A percentile compares a stretch with the other conserved stretches of the same genome.
phyloP scores from a whole-genome alignment of 2,329 filamentous ascomycete genomes.

The Exophiala mesophila region DNA sequence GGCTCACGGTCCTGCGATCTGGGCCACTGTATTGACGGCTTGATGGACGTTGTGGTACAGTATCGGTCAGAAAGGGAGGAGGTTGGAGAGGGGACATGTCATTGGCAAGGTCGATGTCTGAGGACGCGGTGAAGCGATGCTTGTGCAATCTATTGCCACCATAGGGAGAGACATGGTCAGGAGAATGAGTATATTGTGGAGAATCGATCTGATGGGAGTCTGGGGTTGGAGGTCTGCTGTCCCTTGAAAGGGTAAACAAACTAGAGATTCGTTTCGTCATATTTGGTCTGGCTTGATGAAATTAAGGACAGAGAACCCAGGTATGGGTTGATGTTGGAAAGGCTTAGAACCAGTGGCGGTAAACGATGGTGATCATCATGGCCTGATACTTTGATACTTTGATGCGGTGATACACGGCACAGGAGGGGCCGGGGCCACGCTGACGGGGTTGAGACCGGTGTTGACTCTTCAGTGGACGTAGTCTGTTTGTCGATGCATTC shows the following conservation, averaged over 20 bases:
- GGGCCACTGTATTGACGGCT: conserved; percentile 32
- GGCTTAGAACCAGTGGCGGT: too few species aligned
- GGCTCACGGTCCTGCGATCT: conserved; percentile 29
- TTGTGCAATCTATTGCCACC: conserved; percentile 19
- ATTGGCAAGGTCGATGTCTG: conserved; percentile 16
- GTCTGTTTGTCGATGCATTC: too few species aligned
- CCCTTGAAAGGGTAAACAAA: conserved; percentile 22
- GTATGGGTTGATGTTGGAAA: too few species aligned
- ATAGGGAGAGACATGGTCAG: conserved; percentile 3
- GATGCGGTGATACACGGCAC: too few species aligned
- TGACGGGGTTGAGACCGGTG: too few species aligned
- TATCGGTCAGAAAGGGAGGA: conserved; percentile 36
- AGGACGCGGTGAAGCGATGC: conserved; percentile 13
- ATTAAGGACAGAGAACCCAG: too few species aligned
- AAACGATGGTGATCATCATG: too few species aligned
- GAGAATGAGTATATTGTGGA: conserved; percentile 6
- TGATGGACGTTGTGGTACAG: conserved; percentile 35
- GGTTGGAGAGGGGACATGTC: conserved; percentile 31
- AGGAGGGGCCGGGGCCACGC: too few species aligned
- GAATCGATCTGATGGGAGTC: neutral
- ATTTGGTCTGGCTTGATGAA: neutral
- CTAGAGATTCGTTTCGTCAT: conserved; percentile 23
- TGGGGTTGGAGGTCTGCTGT: conserved; percentile 8
- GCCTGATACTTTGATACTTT: too few species aligned
- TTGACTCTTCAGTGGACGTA: too few species aligned